A percentile compares a stretch with the other conserved stretches of the same genome.
These are phyloP conservation scores for Cryptosporidium bovis DNA, from an alignment of 169 alveolate genomes.

Conservation along the genomic window DNA sequence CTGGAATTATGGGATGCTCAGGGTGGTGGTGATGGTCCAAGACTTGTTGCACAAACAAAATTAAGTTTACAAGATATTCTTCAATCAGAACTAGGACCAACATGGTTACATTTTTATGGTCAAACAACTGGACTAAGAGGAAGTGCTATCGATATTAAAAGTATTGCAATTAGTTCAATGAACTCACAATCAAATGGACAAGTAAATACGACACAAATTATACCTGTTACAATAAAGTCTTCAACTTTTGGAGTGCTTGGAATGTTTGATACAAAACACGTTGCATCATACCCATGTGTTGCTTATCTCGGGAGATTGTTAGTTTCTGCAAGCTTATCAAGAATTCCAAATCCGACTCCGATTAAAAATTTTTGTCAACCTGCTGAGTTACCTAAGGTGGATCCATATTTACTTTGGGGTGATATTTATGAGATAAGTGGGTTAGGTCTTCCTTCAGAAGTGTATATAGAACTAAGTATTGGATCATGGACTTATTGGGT, in stretches of 20 bases:
- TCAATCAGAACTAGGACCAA: conserved; percentile 53
- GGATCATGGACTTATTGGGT: conserved; percentile 75
- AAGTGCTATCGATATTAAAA: conserved; percentile 50
- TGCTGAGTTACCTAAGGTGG: conserved; percentile 36
- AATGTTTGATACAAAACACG: conserved; percentile 60
- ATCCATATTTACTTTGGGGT: conserved; percentile 72
- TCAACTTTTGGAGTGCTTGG: conserved; percentile 61
- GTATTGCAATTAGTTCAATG: conserved; percentile 31
- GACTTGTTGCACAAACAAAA: conserved; percentile 73
- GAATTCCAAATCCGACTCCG: conserved; percentile 73
- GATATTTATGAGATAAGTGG: conserved; percentile 72
- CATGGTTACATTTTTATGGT: conserved; percentile 73
- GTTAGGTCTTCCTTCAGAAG: conserved; percentile 49
- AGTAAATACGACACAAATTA: neutral
- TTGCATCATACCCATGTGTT: conserved; percentile 55
- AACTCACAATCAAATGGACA: conserved; percentile 34
- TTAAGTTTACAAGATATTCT: conserved; percentile 62
- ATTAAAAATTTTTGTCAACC: conserved; percentile 53
- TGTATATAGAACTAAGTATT: conserved; percentile 65
- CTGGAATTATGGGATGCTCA: conserved; percentile 72
- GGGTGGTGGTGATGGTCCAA: conserved; percentile 75
- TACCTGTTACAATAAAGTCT: neutral
- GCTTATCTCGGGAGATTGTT: conserved; percentile 65
- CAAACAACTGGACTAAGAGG: conserved; percentile 74
- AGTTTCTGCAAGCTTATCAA: conserved; percentile 72